phyloP scores from a whole-genome alignment of 495 filamentous ascomycete species.

The Chaetomium cochliodes region DNA sequence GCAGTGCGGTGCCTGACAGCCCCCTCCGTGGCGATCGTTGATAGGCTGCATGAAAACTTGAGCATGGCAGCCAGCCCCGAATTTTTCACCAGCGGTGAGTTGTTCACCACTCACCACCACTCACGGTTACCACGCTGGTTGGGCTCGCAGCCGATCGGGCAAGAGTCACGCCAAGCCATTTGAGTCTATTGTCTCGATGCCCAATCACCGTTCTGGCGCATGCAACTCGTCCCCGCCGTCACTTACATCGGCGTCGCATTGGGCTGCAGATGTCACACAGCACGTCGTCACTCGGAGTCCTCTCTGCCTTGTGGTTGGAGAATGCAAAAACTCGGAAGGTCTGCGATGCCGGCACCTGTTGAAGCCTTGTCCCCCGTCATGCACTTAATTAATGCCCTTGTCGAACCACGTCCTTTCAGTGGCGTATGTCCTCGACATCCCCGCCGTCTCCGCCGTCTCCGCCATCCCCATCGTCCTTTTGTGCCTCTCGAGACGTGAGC shows the following conservation, averaged over 20 bases:
- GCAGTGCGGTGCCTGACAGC: neutral
- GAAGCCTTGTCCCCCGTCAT: neutral
- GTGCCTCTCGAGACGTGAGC: neutral
- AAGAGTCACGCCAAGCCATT: constrained; percentile 17
- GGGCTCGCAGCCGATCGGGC: constrained; percentile 25
- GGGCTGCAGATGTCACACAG: constrained; percentile 20
- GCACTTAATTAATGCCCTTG: neutral
- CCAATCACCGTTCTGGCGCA: constrained; percentile 14
- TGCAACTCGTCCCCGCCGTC: constrained; percentile 5
- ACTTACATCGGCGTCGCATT: constrained; percentile 1
- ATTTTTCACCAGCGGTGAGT: constrained; percentile 23
- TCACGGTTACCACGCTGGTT: neutral
- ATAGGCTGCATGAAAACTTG: constrained; percentile 25
- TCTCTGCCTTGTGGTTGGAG: constrained; percentile 12
- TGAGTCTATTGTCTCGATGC: constrained; percentile 3
- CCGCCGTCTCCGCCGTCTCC: neutral
- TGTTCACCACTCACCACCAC: neutral
- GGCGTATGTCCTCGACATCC: neutral
- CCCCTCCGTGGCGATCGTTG: constrained; percentile 29
- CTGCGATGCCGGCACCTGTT: neutral
- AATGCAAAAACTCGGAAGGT: neutral
- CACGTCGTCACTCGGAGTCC: constrained; percentile 13
- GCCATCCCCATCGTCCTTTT: neutral
- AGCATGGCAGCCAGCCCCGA: constrained; percentile 13
- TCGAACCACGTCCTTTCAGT: neutral